Evolutionary conservation across 2,329 filamentous ascomycete genomes (phyloP).

Genomic region (Drechslera avenae): DNA sequence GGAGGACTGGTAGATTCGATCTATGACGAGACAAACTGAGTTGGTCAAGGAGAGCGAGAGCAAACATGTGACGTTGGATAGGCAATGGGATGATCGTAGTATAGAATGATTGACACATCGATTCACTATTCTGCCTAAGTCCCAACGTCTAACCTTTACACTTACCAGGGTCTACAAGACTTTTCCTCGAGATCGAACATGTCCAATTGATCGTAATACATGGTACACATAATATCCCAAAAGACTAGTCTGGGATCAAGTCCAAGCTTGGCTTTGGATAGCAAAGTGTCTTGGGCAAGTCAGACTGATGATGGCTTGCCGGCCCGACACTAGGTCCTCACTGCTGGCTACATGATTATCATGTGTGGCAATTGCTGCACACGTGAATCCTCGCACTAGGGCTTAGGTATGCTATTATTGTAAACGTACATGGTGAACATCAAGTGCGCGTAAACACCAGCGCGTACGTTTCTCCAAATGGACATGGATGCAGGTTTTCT

Average conservation of each 20-base stretch:
- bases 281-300: neutral
- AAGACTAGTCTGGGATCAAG: neutral
- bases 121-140: neutral
- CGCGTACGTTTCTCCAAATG: too few species aligned
- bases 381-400: too few species aligned
- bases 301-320: constrained; percentile 2
- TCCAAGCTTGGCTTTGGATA: neutral
- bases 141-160: too few species aligned
- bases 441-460: too few species aligned
- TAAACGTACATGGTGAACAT: too few species aligned
- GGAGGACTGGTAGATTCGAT: constrained; percentile 40
- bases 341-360: neutral
- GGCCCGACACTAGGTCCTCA: neutral
- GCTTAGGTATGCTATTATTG: too few species aligned
- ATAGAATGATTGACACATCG: neutral
- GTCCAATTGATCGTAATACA: too few species aligned
- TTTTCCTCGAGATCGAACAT: too few species aligned
- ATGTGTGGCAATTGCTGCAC: neutral
- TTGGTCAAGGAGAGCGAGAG: neutral
- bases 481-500: neutral
- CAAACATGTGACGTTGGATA: neutral
- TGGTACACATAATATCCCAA: too few species aligned
- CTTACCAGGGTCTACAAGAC: too few species aligned
- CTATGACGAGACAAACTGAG: neutral
- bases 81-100: neutral